Conservation (phyloP, 2,329 filamentous ascomycete species). For the Capronia coronata region DNA sequence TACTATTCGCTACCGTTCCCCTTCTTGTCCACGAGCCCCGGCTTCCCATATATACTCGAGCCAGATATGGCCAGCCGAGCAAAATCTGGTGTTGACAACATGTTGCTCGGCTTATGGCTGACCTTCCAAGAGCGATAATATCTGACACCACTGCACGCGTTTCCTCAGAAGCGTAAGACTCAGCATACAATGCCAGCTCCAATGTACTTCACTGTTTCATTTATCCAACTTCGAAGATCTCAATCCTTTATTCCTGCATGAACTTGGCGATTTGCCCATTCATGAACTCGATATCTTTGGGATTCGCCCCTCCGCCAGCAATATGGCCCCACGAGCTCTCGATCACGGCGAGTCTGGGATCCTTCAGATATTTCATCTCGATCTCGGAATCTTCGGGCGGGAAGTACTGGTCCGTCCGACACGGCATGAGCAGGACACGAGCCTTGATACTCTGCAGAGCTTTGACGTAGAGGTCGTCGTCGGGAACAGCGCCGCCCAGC, state of each 20-base stretch:
- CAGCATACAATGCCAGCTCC: too few species aligned
- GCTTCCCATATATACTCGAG: too few species aligned
- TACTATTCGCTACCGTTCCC: too few species aligned
- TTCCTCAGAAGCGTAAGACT: too few species aligned
- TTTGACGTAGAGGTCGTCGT: conserved; percentile 20
- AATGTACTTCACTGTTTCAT: neutral
- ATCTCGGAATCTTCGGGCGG: conserved; percentile 30
- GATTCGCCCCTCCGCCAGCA: conserved; percentile 30
- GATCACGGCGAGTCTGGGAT: conserved; percentile 29
- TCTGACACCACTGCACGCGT: too few species aligned
- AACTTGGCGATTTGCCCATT: conserved; percentile 28
- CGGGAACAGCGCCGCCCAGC: conserved; percentile 16
- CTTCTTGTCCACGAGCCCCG: too few species aligned
- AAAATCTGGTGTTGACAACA: too few species aligned
- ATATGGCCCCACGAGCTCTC: conserved; percentile 33
- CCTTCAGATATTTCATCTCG: conserved; percentile 24
- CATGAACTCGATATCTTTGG: conserved; percentile 31
- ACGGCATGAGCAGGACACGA: conserved; percentile 35
- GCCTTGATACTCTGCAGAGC: conserved; percentile 28
- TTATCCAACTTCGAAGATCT: neutral
- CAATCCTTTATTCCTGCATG: conserved; percentile 16
- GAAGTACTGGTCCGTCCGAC: conserved; percentile 37
- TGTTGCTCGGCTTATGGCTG: too few species aligned
- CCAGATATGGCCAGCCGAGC: too few species aligned
- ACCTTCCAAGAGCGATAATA: too few species aligned